These are phyloP conservation scores for Decorospora gaudefroyi DNA, from an alignment of 2,329 filamentous ascomycete species.

Conservation along the genomic window DNA sequence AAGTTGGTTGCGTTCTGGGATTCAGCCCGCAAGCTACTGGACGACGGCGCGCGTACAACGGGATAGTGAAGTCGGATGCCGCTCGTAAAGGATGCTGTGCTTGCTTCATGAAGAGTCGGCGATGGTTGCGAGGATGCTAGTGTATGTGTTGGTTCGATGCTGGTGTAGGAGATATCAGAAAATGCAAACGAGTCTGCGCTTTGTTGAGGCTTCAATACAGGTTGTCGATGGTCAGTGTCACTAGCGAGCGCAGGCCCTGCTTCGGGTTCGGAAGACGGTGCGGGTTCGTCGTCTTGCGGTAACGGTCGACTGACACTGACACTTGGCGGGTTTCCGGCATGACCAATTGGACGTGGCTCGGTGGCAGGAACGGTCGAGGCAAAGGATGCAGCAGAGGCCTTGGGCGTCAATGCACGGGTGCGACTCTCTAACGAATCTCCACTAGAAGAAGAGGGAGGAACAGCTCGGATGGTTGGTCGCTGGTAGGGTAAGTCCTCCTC, in stretches of 20 bases:
- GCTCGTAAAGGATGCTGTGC: slow-evolving; percentile 41
- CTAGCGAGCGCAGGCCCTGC: slow-evolving; percentile 40
- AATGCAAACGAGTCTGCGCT: slow-evolving; percentile 45
- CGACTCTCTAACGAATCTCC: slow-evolving; percentile 35
- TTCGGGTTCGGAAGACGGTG: slow-evolving; percentile 36
- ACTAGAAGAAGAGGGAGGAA: slow-evolving; percentile 46
- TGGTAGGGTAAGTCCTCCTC: slow-evolving; percentile 37
- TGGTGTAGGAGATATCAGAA: slow-evolving; percentile 44
- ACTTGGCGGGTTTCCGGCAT: slow-evolving; percentile 38
- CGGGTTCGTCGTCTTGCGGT: slow-evolving; percentile 31
- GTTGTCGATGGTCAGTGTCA: slow-evolving; percentile 38
- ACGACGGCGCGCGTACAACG: slow-evolving; percentile 43
- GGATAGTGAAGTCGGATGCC: slow-evolving; percentile 46
- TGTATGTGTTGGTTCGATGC: slow-evolving; percentile 37
- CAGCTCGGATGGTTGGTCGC: slow-evolving; percentile 45
- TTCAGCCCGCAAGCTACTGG: slow-evolving; percentile 44
- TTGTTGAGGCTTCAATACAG: slow-evolving; percentile 32
- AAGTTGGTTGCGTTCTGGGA: slow-evolving; percentile 42
- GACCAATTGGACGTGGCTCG: slow-evolving; percentile 27
- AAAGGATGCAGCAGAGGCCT: slow-evolving; percentile 45
- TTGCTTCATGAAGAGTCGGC: slow-evolving; percentile 44
- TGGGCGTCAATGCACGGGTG: slow-evolving; percentile 44
- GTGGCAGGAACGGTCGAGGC: slow-evolving; percentile 39
- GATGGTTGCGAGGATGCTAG: slow-evolving; percentile 35
- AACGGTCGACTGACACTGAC: slow-evolving; percentile 32